Percentiles rank a stretch among this genome's conserved stretches.
Evolutionary conservation across 2,329 filamentous ascomycete species (phyloP).

Genomic region (Botrytis byssoidea): DNA sequence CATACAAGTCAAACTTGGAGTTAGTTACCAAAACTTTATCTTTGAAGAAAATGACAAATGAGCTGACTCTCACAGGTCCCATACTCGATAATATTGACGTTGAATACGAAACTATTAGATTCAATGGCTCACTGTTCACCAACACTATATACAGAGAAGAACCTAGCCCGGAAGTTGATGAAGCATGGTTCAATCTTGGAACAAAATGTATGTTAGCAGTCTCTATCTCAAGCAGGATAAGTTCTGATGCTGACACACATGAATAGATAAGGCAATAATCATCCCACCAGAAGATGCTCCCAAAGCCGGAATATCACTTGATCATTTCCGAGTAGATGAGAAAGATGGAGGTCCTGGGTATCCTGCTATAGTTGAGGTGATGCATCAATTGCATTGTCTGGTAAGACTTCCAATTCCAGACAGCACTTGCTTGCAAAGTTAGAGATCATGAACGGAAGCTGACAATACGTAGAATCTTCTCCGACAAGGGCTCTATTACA

Average conservation of each 20-base stretch:
- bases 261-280: constrained; percentile 6
- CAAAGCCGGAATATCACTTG: constrained; percentile 7
- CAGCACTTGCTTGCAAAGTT: not conserved
- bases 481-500: constrained; percentile 51
- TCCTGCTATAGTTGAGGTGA: not conserved
- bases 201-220: constrained; percentile 35
- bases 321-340: constrained; percentile 8
- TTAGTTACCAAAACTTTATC: not conserved
- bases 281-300: constrained; percentile 9
- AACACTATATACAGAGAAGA: constrained; percentile 13
- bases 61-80: constrained; percentile 32
- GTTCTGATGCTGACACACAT: not conserved
- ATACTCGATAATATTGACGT: constrained; percentile 44
- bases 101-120: constrained; percentile 41
- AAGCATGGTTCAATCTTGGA: constrained; percentile 12
- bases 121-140: constrained; percentile 12
- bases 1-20: constrained; percentile 14
- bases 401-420: not conserved
- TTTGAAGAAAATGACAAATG: not conserved
- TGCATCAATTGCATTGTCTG: constrained; percentile 16
- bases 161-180: not conserved
- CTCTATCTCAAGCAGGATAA: not conserved
- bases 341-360: constrained; percentile 16
- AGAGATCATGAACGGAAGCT: not conserved
- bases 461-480: constrained; percentile 44